Percentiles rank a stretch among this genome's conserved stretches.
phyloP scores from a whole-genome alignment of 1,284 basidiomycete species.

The Apiotrichum gracile region DNA sequence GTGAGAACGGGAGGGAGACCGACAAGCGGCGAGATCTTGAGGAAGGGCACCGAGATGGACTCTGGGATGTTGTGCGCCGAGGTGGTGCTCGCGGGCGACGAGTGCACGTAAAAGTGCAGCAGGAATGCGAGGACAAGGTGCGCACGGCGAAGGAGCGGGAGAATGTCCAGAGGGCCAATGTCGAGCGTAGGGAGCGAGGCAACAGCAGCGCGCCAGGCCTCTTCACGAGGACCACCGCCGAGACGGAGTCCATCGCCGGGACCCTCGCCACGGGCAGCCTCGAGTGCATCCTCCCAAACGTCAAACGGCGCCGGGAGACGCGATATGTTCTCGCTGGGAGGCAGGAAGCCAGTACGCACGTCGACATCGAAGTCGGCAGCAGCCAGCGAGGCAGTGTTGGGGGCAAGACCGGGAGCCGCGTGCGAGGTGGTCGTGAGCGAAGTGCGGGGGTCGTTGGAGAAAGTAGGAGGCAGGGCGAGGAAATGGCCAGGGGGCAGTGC shows the following conservation, averaged over 20 bases:
- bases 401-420: conserved; percentile 39
- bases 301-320: conserved; percentile 61
- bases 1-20: conserved; percentile 85
- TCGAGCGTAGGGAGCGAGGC: conserved; percentile 63
- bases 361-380: conserved; percentile 94
- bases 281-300: conserved; percentile 60
- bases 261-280: conserved; percentile 49
- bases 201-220: conserved; percentile 60
- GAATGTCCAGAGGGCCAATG: conserved; percentile 54
- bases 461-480: conserved; percentile 56
- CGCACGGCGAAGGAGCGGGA: conserved; percentile 67
- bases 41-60: conserved; percentile 68
- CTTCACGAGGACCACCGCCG: conserved; percentile 52
- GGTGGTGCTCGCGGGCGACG: conserved; percentile 45
- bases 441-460: conserved; percentile 28
- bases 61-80: conserved; percentile 56
- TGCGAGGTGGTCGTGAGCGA: conserved; percentile 36
- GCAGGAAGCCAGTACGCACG: conserved; percentile 85
- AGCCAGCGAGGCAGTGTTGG: conserved; percentile 76
- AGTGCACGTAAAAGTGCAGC: conserved; percentile 83
- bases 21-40: conserved; percentile 67
- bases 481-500: conserved; percentile 58
- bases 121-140: conserved; percentile 80
- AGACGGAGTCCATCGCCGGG: conserved; percentile 54
- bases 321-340: conserved; percentile 65